Evolutionary conservation across 2,329 filamentous ascomycete species (phyloP).

Genomic region (Eurotiales sp.): DNA sequence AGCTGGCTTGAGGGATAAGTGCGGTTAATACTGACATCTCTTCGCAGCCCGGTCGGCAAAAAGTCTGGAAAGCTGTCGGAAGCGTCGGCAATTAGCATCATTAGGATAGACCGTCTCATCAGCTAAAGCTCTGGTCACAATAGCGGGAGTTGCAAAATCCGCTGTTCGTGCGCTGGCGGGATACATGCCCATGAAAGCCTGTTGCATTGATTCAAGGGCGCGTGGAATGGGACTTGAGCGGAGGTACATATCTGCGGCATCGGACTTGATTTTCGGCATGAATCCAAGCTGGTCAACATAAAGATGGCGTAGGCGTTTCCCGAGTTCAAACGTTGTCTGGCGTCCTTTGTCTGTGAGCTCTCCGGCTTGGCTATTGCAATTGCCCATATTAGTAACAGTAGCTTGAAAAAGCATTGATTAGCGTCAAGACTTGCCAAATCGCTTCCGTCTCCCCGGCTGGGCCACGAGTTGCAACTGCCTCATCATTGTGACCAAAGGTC

Average conservation of each 20-base stretch:
- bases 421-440: constrained; percentile 68
- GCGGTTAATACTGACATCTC: constrained; percentile 49
- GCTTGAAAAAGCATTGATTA: not conserved
- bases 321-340: constrained; percentile 66
- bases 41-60: constrained; percentile 69
- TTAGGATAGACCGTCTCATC: constrained; percentile 82
- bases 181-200: constrained; percentile 72
- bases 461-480: constrained; percentile 56
- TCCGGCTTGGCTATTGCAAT: constrained; percentile 45
- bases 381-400: not conserved
- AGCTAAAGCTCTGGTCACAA: constrained; percentile 60
- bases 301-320: constrained; percentile 63
- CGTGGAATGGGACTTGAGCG: constrained; percentile 71
- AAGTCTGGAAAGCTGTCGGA: constrained; percentile 64
- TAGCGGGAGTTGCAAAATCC: constrained; percentile 59
- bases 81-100: constrained; percentile 68
- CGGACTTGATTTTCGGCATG: constrained; percentile 57
- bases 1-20: not conserved
- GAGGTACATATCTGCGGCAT: constrained; percentile 64
- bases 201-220: constrained; percentile 72
- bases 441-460: constrained; percentile 31
- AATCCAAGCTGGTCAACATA: constrained; percentile 74
- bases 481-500: constrained; percentile 61
- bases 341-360: constrained; percentile 74
- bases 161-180: constrained; percentile 51